A percentile compares a stretch with the other conserved stretches of the same genome.
Evolutionary conservation across 2,329 filamentous ascomycete species (phyloP).

Genomic region (Elsinoe perseae): DNA sequence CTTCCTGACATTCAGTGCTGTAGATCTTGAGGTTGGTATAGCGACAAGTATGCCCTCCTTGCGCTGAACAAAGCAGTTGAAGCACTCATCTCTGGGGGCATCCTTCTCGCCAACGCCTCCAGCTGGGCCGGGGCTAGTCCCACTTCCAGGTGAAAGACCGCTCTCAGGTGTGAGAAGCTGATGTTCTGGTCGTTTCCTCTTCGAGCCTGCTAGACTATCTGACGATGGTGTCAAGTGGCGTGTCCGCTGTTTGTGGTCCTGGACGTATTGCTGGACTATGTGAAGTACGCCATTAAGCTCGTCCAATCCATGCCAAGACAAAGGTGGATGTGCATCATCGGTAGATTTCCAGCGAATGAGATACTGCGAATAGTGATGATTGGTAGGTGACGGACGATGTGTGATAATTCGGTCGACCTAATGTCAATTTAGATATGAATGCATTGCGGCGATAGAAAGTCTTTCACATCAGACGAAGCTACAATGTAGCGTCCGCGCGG

Average conservation of each 20-base stretch:
- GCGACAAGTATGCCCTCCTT: slow-evolving; percentile 33
- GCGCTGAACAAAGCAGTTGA: slow-evolving; percentile 35
- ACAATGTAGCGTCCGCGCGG: slow-evolving; percentile 5
- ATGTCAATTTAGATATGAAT: background rate
- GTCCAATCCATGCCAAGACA: slow-evolving; percentile 38
- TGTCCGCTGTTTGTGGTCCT: slow-evolving; percentile 18
- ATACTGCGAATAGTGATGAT: slow-evolving; percentile 28
- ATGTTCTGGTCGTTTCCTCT: slow-evolving; percentile 25
- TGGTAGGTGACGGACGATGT: background rate
- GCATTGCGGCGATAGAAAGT: background rate
- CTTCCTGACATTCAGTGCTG: slow-evolving; percentile 26
- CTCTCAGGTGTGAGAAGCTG: slow-evolving; percentile 22
- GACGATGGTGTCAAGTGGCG: background rate
- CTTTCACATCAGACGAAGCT: background rate
- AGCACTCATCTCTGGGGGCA: slow-evolving; percentile 23
- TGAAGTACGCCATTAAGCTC: slow-evolving; percentile 36
- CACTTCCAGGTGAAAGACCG: slow-evolving; percentile 4
- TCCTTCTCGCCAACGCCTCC: background rate
- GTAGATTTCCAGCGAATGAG: slow-evolving; percentile 35
- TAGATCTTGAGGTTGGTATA: slow-evolving; percentile 20
- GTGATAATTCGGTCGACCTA: slow-evolving; percentile 8
- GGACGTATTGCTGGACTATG: slow-evolving; percentile 38
- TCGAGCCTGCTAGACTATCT: slow-evolving; percentile 17
- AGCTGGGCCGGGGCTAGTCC: background rate
- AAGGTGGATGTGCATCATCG: slow-evolving; percentile 23